Base-by-base conservation (phyloP, 441 rosid genomes). In the Pelargonium citronellum region DNA sequence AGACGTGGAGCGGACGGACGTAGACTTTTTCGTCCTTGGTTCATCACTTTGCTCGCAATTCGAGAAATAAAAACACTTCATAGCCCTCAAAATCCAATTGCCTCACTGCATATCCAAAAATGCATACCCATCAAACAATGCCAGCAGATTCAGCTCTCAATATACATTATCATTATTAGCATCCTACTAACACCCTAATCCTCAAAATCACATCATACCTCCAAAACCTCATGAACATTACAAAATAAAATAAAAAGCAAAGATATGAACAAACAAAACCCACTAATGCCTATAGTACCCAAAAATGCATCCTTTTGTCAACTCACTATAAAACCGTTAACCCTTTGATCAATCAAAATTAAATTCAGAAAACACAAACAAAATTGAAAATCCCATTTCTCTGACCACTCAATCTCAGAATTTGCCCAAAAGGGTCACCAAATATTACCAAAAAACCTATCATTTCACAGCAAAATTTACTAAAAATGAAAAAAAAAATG, bases 31-130 rank as follows among this genome's bases (percentile, higher is more conserved):
- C 67, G 84, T 79, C 82, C 71, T 79, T 68, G 75, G 70, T 72
- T 84, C 91, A 24, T 82, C 87, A 83, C 78, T 87, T 81, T 81
- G 87, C 71, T 82, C 83, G 24, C 86, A 77, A 44, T 44, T 64
- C 69, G 74, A 74, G 80, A 87, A 91, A 66, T 77, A 66, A 79
- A 94, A 90, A 79, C 98, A 91, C 89, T 83, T 88, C 97, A 91
- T 88, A 39, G 63, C 83, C 69, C 75, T 76, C 24, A 43, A 76
- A 68, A 69, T 68, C 76, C 65, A 69, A 43, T 44, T 58, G 75
- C 74, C 41, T 15, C 65, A 67, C 82, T 79, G 77, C 77, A 79
- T 58, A 76, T 71, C 75, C 80, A 60, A 62, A 27, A 53, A 53
- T 53, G 16, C 5, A 53, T 15, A n/a, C 1, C 17, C 60, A 53